phyloP scores from a whole-genome alignment of 495 filamentous ascomycete genomes.

The Penicillium antarcticum region DNA sequence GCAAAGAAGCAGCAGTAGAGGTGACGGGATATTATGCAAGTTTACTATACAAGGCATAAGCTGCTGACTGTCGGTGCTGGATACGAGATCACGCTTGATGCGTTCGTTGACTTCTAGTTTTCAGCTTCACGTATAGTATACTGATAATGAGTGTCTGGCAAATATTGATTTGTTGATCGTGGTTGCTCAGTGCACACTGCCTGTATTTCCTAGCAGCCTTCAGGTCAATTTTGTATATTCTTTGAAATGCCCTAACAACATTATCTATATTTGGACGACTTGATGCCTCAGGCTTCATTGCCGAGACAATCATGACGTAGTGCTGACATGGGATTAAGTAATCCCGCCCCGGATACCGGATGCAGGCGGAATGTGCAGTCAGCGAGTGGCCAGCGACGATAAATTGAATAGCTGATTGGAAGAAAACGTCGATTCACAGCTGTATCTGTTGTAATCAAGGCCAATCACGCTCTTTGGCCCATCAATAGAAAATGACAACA shows the following conservation, averaged over 20 bases:
- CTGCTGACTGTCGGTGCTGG: not conserved
- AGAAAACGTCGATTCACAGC: not conserved
- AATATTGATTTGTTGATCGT: too few species aligned
- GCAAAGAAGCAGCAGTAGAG: slow-evolving; percentile 58
- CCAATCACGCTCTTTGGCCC: not conserved
- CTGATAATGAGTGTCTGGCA: not conserved
- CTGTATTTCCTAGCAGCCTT: too few species aligned
- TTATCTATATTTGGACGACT: too few species aligned
- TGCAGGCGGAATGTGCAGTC: not conserved
- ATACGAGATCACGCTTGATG: not conserved
- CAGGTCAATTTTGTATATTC: too few species aligned
- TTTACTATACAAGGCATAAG: not conserved
- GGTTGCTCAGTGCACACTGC: too few species aligned
- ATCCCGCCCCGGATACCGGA: not conserved
- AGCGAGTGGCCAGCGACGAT: not conserved
- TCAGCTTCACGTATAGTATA: not conserved
- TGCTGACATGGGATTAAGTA: not conserved
- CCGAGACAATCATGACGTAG: not conserved
- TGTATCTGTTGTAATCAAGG: not conserved
- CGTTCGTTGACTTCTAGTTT: not conserved
- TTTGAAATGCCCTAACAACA: too few species aligned
- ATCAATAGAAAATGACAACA: not conserved
- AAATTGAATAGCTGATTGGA: not conserved
- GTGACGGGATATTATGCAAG: not conserved
- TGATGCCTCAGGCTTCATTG: not conserved